Percentiles rank a stretch among this genome's conserved stretches.
Conservation (phyloP, 2,329 filamentous ascomycete species). For the Pseudogymnoascus sp. region DNA sequence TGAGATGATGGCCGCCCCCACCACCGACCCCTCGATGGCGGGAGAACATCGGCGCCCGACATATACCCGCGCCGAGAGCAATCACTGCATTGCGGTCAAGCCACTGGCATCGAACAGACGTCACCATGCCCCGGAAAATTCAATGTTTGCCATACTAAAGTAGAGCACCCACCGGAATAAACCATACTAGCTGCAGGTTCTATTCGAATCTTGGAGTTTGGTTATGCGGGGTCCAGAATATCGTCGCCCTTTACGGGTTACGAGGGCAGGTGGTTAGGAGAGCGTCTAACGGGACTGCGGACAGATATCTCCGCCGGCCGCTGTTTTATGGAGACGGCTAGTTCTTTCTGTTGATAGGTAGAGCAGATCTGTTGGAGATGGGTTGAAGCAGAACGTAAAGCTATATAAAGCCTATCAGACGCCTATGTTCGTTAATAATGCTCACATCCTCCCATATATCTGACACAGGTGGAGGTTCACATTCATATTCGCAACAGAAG, state of each 20-base stretch:
- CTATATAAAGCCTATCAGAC: background rate
- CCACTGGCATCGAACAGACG: background rate
- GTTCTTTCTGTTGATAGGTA: background rate
- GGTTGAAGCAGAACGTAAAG: background rate
- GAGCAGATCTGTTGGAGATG: background rate
- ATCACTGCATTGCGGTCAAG: background rate
- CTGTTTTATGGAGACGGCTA: background rate
- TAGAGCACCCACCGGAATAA: background rate
- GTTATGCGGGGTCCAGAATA: background rate
- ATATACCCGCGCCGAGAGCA: background rate
- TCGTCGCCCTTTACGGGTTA: background rate
- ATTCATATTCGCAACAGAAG: background rate
- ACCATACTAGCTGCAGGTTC: background rate
- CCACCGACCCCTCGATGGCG: background rate
- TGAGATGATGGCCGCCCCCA: background rate
- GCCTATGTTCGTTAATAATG: background rate
- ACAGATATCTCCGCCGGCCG: background rate
- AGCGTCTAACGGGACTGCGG: conserved; percentile 1
- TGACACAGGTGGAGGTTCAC: background rate
- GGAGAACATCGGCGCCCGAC: background rate
- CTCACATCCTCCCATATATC: background rate
- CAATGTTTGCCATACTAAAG: background rate
- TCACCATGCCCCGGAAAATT: background rate
- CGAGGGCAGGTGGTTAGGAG: background rate
- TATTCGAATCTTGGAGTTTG: background rate